These are phyloP conservation scores for Boletus rubropictus DNA, from an alignment of 768 basidiomycete genomes.

Conservation along the genomic window DNA sequence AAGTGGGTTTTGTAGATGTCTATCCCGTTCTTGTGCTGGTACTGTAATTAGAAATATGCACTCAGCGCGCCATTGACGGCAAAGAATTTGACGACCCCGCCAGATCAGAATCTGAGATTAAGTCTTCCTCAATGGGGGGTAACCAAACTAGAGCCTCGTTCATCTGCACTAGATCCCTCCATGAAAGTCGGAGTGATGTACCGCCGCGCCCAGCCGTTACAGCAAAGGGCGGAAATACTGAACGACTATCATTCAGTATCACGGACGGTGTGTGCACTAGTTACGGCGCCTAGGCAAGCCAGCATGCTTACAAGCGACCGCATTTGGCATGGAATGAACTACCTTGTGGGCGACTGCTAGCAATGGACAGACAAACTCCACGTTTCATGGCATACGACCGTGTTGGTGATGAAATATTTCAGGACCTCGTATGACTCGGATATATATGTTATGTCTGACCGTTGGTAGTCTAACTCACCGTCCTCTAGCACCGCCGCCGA, in stretches of 20 bases:
- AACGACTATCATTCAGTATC: too few relatives aligned
- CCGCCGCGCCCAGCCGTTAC: too few relatives aligned
- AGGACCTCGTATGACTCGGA: background rate
- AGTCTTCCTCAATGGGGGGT: background rate
- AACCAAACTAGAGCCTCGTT: background rate
- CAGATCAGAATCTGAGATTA: background rate
- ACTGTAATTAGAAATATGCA: background rate
- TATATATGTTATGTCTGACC: conserved; percentile 5
- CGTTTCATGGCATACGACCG: too few relatives aligned
- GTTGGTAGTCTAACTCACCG: conserved; percentile 34
- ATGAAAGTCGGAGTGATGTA: too few relatives aligned
- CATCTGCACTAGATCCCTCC: background rate
- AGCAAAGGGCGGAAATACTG: too few relatives aligned
- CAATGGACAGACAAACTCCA: background rate
- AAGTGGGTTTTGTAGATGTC: background rate
- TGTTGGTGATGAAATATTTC: background rate
- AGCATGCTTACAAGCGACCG: too few relatives aligned
- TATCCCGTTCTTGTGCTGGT: background rate
- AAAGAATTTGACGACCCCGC: background rate
- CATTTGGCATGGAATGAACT: too few relatives aligned
- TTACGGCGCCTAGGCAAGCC: too few relatives aligned
- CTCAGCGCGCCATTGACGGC: background rate
- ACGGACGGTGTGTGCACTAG: too few relatives aligned
- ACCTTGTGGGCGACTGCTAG: too few relatives aligned
- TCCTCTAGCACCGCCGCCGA: conserved; percentile 59